Evolutionary conservation across 1,284 basidiomycete genomes (phyloP).

Genomic region (Puccinia horiana): DNA sequence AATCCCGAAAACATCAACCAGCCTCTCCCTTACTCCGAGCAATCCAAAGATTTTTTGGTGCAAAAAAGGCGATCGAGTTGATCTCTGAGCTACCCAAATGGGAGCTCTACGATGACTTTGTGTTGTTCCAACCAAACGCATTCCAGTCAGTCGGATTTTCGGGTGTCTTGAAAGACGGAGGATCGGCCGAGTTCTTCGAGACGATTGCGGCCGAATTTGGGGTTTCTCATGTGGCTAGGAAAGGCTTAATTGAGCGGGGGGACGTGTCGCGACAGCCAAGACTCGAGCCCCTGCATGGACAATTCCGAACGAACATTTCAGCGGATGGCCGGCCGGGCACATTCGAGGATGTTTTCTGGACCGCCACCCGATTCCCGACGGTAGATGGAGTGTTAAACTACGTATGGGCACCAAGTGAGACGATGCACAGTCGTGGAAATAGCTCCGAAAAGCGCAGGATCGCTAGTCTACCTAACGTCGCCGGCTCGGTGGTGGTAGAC

Average conservation of each 20-base stretch:
- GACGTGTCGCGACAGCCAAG: constrained; percentile 18
- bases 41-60: not conserved
- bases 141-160: not conserved
- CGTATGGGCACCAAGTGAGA: constrained; percentile 38
- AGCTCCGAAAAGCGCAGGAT: constrained; percentile 34
- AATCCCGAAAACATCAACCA: constrained; percentile 7
- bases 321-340: not conserved
- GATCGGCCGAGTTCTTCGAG: not conserved
- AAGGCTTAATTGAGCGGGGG: constrained; percentile 24
- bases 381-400: not conserved
- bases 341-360: constrained; percentile 35
- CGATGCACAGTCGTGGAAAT: constrained; percentile 44
- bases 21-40: constrained; percentile 20
- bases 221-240: constrained; percentile 29
- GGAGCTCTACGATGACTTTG: constrained; percentile 37
- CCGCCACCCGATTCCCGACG: constrained; percentile 27
- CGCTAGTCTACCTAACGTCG: not conserved
- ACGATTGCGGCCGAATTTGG: constrained; percentile 14
- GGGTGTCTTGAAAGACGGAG: not conserved
- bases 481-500: constrained; percentile 23
- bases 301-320: not conserved
- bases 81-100: not conserved
- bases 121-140: constrained; percentile 31
- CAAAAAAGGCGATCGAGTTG: not conserved
- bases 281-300: constrained; percentile 12